Conservation (phyloP, 73 alveolate species). For the Strombidium stylifer region DNA sequence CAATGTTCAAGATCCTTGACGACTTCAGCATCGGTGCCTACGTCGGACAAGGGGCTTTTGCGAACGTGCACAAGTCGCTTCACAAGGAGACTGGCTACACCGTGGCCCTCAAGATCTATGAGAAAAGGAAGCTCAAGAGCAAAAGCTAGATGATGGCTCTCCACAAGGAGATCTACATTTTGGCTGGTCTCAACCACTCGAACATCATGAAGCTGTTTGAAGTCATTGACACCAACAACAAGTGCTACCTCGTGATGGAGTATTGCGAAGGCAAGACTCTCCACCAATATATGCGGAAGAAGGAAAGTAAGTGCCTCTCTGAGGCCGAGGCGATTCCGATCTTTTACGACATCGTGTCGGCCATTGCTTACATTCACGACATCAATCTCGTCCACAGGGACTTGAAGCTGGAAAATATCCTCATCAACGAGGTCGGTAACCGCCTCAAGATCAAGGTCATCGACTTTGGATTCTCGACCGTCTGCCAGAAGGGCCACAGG, state of each 20-base stretch:
- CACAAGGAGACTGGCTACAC: constrained; percentile 15
- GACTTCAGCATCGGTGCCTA: constrained; percentile 16
- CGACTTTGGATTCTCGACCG: constrained; percentile 59
- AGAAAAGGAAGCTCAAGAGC: constrained; percentile 22
- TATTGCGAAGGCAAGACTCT: constrained; percentile 63
- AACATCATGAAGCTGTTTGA: constrained; percentile 69
- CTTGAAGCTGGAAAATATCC: constrained; percentile 85
- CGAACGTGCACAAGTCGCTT: constrained; percentile 10
- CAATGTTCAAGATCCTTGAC: too few relatives aligned
- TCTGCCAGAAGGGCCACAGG: constrained; percentile 43
- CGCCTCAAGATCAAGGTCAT: constrained; percentile 34
- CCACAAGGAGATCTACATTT: constrained; percentile 23
- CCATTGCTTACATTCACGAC: constrained; percentile 72
- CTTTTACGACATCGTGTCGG: constrained; percentile 72
- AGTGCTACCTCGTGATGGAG: constrained; percentile 63
- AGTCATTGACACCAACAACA: constrained; percentile 54
- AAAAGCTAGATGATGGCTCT: not conserved
- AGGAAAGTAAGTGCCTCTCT: constrained; percentile 32
- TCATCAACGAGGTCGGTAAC: constrained; percentile 43
- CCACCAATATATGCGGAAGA: constrained; percentile 39
- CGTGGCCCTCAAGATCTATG: constrained; percentile 45
- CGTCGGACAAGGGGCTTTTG: constrained; percentile 29
- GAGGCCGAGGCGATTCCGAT: constrained; percentile 71
- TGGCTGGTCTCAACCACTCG: constrained; percentile 61
- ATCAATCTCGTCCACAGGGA: constrained; percentile 86